Evolutionary conservation across 768 basidiomycete genomes (phyloP).

Genomic region (Tylopilus felleus): DNA sequence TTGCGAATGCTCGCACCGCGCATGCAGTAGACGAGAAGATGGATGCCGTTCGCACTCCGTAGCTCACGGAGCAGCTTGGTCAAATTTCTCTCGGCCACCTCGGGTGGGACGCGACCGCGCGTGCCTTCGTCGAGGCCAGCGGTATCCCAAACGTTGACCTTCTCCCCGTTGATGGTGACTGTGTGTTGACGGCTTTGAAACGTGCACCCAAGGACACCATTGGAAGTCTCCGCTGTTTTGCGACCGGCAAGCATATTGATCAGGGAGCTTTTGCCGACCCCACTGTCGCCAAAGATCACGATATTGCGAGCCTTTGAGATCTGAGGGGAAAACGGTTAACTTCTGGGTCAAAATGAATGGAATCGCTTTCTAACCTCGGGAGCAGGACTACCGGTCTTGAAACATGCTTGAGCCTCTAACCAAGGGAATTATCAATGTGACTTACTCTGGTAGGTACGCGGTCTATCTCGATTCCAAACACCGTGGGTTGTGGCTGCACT

Average conservation of each 20-base stretch:
- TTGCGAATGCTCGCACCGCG: slow-evolving; percentile 29
- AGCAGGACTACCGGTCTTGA: neutral
- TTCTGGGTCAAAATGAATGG: neutral
- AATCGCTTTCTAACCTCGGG: slow-evolving; percentile 11
- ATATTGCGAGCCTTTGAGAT: slow-evolving; percentile 27
- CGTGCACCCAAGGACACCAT: slow-evolving; percentile 35
- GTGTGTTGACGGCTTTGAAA: slow-evolving; percentile 28
- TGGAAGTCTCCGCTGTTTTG: slow-evolving; percentile 31
- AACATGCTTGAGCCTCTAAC: neutral
- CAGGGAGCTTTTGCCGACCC: slow-evolving; percentile 42
- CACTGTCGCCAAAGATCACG: slow-evolving; percentile 43
- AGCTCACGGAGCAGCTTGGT: slow-evolving; percentile 32
- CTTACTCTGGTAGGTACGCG: slow-evolving; percentile 5
- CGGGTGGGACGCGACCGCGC: slow-evolving; percentile 21
- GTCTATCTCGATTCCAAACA: slow-evolving; percentile 11
- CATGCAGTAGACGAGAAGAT: slow-evolving; percentile 33
- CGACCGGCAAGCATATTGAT: slow-evolving; percentile 39
- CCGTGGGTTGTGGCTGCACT: slow-evolving; percentile 7
- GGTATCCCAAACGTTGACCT: slow-evolving; percentile 32
- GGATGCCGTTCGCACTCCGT: slow-evolving; percentile 26
- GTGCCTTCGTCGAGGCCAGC: slow-evolving; percentile 31
- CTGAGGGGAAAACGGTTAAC: slow-evolving; percentile 1
- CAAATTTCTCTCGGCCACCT: slow-evolving; percentile 27
- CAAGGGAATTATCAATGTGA: neutral
- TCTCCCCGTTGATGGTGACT: slow-evolving; percentile 14